phyloP scores from a whole-genome alignment of 305 asterid species.

The Solanum aculeatissimum region DNA sequence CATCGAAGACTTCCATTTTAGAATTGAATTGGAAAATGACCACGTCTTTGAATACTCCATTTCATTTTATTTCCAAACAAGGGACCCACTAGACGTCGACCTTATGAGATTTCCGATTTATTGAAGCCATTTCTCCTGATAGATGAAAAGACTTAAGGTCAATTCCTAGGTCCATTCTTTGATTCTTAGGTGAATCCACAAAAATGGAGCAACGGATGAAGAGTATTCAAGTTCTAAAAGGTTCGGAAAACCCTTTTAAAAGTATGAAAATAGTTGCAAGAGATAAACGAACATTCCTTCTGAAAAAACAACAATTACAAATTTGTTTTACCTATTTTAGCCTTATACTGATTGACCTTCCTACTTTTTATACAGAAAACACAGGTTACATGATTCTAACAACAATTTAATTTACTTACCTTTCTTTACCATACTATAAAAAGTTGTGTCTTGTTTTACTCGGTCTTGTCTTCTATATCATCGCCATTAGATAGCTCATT shows the following conservation, averaged over 20 bases:
- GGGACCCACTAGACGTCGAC: not conserved
- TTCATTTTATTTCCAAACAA: not conserved
- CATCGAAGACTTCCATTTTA: not conserved
- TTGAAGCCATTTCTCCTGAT: not conserved
- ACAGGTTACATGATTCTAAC: not conserved
- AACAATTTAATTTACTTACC: not conserved
- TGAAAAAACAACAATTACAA: not conserved
- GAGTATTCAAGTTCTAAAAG: not conserved
- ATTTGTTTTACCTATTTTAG: not conserved
- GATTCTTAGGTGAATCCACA: not conserved
- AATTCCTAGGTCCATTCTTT: too few relatives aligned
- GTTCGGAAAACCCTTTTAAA: not conserved
- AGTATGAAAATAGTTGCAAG: not conserved
- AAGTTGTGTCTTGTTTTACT: constrained; percentile 14
- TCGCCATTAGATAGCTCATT: constrained; percentile 26
- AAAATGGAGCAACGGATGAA: not conserved
- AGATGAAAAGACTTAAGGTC: not conserved
- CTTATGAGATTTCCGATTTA: not conserved
- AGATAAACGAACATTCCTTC: not conserved
- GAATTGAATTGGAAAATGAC: not conserved
- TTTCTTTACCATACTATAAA: not conserved
- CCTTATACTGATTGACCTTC: not conserved
- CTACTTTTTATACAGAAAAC: not conserved
- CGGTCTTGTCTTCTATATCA: constrained; percentile 62
- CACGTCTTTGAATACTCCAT: not conserved